phyloP scores from a whole-genome alignment of 352 stramenopile genomes.

The Pythium dissimile region DNA sequence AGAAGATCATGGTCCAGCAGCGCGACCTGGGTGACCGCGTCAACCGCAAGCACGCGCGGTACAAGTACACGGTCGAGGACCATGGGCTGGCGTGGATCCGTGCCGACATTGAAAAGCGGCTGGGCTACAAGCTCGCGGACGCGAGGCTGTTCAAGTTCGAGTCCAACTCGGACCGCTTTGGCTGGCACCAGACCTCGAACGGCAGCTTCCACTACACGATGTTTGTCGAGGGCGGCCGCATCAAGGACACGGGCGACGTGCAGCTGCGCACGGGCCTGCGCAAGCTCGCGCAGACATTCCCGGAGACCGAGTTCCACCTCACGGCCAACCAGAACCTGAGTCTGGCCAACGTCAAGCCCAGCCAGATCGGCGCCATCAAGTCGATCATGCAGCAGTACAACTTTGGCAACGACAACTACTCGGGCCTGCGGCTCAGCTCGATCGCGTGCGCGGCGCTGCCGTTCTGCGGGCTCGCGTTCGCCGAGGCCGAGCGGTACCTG shows the following conservation, averaged over 20 bases:
- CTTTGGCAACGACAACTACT: slow-evolving; percentile 86
- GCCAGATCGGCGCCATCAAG: slow-evolving; percentile 91
- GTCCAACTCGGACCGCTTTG: slow-evolving; percentile 72
- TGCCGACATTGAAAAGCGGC: slow-evolving; percentile 91
- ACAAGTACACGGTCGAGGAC: slow-evolving; percentile 99
- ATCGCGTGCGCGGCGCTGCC: slow-evolving; percentile 96
- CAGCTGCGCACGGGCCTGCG: slow-evolving; percentile 89
- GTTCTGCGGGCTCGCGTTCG: slow-evolving; percentile 96
- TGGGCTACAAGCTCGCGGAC: slow-evolving; percentile 93
- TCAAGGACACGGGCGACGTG: slow-evolving; percentile 90
- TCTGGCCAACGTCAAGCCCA: slow-evolving; percentile 90
- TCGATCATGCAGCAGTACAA: slow-evolving; percentile 89
- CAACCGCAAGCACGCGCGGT: slow-evolving; percentile 94
- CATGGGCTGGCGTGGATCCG: slow-evolving; percentile 94
- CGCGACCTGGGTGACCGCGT: slow-evolving; percentile 96
- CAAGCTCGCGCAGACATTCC: slow-evolving; percentile 89
- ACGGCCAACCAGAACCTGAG: slow-evolving; percentile 96
- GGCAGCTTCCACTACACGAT: slow-evolving; percentile 81
- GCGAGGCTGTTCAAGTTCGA: slow-evolving; percentile 58
- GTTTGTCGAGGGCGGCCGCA: slow-evolving; percentile 86
- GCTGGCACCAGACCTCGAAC: slow-evolving; percentile 68
- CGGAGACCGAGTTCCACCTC: slow-evolving; percentile 91
- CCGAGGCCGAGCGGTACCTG: slow-evolving; percentile 95
- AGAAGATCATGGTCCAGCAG: slow-evolving; percentile 94
- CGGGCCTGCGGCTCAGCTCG: slow-evolving; percentile 73